Evolutionary conservation across 192 early-diverging fungal species (phyloP), one percentile per base, ranked within the genome.

Genomic region (Coemansia guatemalensis): DNA sequence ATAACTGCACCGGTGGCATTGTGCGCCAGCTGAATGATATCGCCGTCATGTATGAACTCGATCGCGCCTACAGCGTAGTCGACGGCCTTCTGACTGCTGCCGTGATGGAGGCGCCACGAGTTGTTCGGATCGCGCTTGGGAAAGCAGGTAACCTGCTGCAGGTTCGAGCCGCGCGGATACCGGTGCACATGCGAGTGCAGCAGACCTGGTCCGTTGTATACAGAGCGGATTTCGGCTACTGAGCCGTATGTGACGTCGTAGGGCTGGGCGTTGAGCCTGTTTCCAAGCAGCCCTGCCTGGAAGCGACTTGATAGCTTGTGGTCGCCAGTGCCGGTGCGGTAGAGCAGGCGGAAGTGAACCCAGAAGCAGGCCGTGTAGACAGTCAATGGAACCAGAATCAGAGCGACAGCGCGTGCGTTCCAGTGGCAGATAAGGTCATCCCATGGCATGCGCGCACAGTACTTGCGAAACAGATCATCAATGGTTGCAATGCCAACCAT

Each of bases 61-160:
- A 88, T 60, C 0, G 74, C 74, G 8, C 75, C 80, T 11, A 82
- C 47, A 29, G 77, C 78, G 32, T 84, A 72, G 51, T 84, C n/a
- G 6, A 69, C 69, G 11, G 55, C 54, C 27, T 80, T 69, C 53
- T 78, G 59, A 9, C 82, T 69, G 59, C 59, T 35, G 59, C 59
- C 26, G 29, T 60, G 48, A 7, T 49, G 48, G 32, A 81, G 76
- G 83, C 85, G 88, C 65, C 83, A 88, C 47, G 84, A 76, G 77
- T 89, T 90, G 75, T 95, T 94, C 26, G 65, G 61, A 64, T 99
- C 95, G 6, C 73, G 66, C 61, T 90, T 85, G 22, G 83, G 82
- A 73, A 93, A 94, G 50, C 91, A 92, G 12, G 90, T 94, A 14
- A 98, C 91, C 73, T 98, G 96, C 65, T 95, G 93, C 66, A 86